Percentiles rank a stretch among this genome's conserved stretches.
These are phyloP conservation scores for Myriosclerotinia duriaeana DNA, from an alignment of 2,329 filamentous ascomycete species.

Conservation along the genomic window DNA sequence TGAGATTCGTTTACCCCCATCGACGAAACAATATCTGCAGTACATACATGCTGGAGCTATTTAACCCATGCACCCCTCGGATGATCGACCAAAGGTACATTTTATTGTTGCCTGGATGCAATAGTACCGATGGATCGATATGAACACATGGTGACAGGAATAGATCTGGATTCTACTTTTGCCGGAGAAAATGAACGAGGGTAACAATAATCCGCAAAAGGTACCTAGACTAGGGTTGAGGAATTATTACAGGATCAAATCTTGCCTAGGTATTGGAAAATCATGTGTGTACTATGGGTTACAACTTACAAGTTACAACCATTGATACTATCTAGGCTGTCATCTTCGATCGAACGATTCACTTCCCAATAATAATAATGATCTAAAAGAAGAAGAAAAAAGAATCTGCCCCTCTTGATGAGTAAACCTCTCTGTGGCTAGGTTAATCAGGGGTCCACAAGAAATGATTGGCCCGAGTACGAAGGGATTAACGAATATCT, in stretches of 20 bases:
- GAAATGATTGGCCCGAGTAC: slow-evolving; percentile 20
- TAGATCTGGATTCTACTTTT: slow-evolving; percentile 4
- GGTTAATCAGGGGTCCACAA: neutral
- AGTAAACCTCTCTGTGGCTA: slow-evolving; percentile 11
- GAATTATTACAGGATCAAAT: slow-evolving; percentile 8
- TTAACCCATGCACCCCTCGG: slow-evolving; percentile 11
- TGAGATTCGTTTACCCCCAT: neutral
- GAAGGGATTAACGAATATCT: slow-evolving; percentile 8
- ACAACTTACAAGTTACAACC: neutral
- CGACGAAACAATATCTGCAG: slow-evolving; percentile 14
- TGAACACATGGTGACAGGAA: slow-evolving; percentile 14
- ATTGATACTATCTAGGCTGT: neutral
- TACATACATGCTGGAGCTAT: slow-evolving; percentile 13
- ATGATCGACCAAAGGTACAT: slow-evolving; percentile 19
- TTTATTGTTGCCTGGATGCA: slow-evolving; percentile 17
- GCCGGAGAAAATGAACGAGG: neutral
- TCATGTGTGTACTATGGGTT: neutral
- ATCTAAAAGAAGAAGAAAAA: neutral
- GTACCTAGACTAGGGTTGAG: neutral
- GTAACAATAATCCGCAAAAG: neutral
- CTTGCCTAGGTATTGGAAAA: neutral
- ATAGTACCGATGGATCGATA: slow-evolving; percentile 14
- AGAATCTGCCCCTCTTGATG: neutral
- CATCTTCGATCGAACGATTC: neutral
- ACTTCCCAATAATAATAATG: neutral